Evolutionary conservation across 1,284 basidiomycete species (phyloP).

Genomic region (Salmacisia buchloeana): DNA sequence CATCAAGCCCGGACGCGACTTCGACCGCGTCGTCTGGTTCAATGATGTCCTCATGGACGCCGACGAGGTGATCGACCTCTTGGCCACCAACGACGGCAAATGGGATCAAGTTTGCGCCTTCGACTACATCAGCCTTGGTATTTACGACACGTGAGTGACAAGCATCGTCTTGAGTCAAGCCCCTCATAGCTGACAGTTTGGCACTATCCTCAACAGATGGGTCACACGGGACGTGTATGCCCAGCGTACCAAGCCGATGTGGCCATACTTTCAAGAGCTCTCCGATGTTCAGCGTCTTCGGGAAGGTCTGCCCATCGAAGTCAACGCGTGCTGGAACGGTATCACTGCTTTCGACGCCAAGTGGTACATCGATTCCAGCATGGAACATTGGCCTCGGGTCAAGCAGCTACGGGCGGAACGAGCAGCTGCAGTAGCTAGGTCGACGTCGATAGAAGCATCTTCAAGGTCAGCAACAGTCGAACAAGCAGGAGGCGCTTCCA

Average conservation of each 20-base stretch:
- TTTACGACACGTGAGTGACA: constrained; percentile 58
- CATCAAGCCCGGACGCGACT: constrained; percentile 10
- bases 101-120: constrained; percentile 61
- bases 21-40: constrained; percentile 35
- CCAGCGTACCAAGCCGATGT: constrained; percentile 54
- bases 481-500: neutral
- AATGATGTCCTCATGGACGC: constrained; percentile 32
- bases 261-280: constrained; percentile 57
- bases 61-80: constrained; percentile 53
- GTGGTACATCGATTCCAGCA: constrained; percentile 45
- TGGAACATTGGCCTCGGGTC: neutral
- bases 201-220: constrained; percentile 18
- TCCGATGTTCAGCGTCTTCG: constrained; percentile 48
- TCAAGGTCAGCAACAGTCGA: neutral
- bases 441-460: neutral
- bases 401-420: neutral
- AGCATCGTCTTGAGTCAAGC: no score
- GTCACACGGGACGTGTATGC: constrained; percentile 24
- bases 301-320: constrained; percentile 55
- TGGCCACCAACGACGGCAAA: constrained; percentile 55
- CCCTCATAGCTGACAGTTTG: neutral
- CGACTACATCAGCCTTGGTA: constrained; percentile 56
- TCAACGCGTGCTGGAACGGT: constrained; percentile 63
- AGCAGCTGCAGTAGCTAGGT: neutral
- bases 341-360: constrained; percentile 57